Percentiles rank a stretch among this genome's conserved stretches.
Evolutionary conservation across 139 green algal genomes (phyloP).

Genomic region (Nannochloris sp.): DNA sequence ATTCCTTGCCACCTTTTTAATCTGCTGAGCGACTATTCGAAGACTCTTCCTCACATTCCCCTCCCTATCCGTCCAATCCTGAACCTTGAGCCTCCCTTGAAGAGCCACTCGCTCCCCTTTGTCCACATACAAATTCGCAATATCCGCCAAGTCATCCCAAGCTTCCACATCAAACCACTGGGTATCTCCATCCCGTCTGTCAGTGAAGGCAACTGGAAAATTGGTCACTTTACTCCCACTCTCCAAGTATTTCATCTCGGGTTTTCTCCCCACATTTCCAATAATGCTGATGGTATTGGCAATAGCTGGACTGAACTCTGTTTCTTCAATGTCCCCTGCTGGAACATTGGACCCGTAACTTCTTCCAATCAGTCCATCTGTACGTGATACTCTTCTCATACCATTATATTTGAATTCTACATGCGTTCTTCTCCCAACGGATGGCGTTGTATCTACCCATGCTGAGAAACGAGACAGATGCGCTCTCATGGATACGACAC

Average conservation of each 20-base stretch:
- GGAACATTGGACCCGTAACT: neutral
- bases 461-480: too few relatives aligned
- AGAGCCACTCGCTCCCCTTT: conserved; percentile 20
- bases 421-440: too few relatives aligned
- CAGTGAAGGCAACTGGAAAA: conserved; percentile 10
- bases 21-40: conserved; percentile 45
- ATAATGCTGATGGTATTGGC: conserved; percentile 14
- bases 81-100: conserved; percentile 21
- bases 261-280: conserved; percentile 18
- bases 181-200: conserved; percentile 8
- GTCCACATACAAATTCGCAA: conserved; percentile 6
- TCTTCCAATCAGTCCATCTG: neutral
- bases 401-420: too few relatives aligned
- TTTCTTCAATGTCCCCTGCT: conserved; percentile 3
- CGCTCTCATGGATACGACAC: too few relatives aligned
- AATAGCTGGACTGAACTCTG: conserved; percentile 6
- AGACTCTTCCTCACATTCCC: neutral
- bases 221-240: conserved; percentile 20
- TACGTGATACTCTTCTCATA: too few relatives aligned
- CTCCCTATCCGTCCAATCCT: conserved; percentile 17
- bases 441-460: too few relatives aligned
- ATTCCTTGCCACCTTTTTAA: conserved; percentile 37
- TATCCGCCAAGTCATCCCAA: conserved; percentile 23
- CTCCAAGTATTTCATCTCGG: conserved; percentile 16
- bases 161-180: conserved; percentile 29